Conservation (phyloP, 75 land plant genomes). For the Cupressus sempervirens region DNA sequence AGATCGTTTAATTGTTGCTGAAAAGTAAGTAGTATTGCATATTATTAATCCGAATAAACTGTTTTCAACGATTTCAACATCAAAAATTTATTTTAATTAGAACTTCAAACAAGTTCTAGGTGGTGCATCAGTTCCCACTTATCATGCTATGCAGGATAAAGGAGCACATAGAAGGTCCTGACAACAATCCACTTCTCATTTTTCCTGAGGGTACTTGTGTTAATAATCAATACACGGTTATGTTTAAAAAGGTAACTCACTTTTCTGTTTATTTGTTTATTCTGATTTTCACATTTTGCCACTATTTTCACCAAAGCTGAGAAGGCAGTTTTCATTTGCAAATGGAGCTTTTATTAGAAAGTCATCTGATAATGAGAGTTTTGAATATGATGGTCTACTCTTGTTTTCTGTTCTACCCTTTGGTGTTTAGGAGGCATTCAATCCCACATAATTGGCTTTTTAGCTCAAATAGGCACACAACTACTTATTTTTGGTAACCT, state of each 20-base stretch:
- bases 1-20: slow-evolving; percentile 83
- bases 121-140: background rate
- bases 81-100: background rate
- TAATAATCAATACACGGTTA: slow-evolving; percentile 88
- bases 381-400: background rate
- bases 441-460: background rate
- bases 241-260: slow-evolving; percentile 88
- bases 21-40: slow-evolving; percentile 48
- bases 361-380: background rate
- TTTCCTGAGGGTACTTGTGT: slow-evolving; percentile 99
- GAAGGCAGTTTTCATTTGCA: background rate
- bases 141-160: slow-evolving; percentile 47
- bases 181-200: slow-evolving; percentile 86
- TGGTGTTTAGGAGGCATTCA: background rate
- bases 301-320: background rate
- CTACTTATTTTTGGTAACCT: background rate
- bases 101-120: background rate
- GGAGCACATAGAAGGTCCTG: slow-evolving; percentile 71
- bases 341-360: background rate
- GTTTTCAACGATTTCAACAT: too few relatives aligned
- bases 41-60: background rate
- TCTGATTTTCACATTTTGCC: background rate
- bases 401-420: background rate
- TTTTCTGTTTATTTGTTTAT: background rate
- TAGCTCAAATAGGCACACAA: background rate